Conservation (phyloP, 306 rosid species). For the Fagus crenata region DNA sequence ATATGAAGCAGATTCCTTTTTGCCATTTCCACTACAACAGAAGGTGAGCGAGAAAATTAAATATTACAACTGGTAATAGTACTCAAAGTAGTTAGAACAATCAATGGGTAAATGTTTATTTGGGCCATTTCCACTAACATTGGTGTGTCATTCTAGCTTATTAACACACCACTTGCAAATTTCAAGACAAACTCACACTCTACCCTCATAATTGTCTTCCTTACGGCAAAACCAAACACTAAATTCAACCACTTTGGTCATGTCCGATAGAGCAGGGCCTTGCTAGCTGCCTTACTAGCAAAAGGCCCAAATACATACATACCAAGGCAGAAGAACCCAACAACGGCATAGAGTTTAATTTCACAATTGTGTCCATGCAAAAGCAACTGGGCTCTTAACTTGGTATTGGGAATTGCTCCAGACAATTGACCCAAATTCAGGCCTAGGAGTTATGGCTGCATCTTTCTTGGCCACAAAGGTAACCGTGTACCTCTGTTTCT, state of each 20-base stretch:
- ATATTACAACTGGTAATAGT: too few species aligned
- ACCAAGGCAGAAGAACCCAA: neutral
- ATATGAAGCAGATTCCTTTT: too few species aligned
- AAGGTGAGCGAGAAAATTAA: too few species aligned
- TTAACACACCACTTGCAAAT: too few species aligned
- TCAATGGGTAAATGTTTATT: too few species aligned
- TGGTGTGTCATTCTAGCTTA: too few species aligned
- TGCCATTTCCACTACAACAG: too few species aligned
- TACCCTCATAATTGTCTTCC: neutral
- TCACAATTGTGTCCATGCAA: conserved; percentile 59
- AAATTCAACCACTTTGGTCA: neutral
- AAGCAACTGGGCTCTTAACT: conserved; percentile 74
- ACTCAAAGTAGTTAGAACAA: too few species aligned
- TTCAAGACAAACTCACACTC: neutral
- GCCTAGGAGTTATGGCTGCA: conserved; percentile 24
- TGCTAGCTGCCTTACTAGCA: conserved; percentile 1
- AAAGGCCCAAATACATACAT: conserved; percentile 8
- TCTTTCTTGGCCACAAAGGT: conserved; percentile 60
- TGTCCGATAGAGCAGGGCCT: neutral
- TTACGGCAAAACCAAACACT: neutral
- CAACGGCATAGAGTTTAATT: neutral
- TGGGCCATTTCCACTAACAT: too few species aligned
- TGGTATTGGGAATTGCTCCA: conserved; percentile 70
- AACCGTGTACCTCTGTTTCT: conserved; percentile 56
- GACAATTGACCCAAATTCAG: conserved; percentile 66